phyloP scores from a whole-genome alignment of 306 rosid species.

The Neltuma alba region DNA sequence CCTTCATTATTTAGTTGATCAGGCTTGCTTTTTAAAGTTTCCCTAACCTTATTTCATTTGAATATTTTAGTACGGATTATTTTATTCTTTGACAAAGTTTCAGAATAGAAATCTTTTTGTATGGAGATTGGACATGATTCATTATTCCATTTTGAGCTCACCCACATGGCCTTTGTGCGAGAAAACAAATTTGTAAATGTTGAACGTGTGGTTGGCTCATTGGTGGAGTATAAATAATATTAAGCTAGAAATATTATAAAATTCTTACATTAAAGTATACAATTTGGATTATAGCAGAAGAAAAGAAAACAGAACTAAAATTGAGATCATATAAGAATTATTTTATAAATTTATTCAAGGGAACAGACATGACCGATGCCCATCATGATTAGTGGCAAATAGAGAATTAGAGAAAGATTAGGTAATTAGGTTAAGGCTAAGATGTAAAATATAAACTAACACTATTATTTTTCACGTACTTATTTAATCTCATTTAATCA shows the following conservation, averaged over 20 bases:
- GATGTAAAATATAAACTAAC: conserved; percentile 10
- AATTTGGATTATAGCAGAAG: not conserved
- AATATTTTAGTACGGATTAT: not conserved
- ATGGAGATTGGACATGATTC: conserved; percentile 32
- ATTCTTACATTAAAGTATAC: not conserved
- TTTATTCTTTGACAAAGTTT: conserved; percentile 25
- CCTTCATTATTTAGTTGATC: not conserved
- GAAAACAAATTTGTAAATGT: conserved; percentile 14
- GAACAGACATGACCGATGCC: conserved; percentile 19
- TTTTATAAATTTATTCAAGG: not conserved
- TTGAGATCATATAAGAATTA: not conserved
- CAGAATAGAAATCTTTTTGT: conserved; percentile 13
- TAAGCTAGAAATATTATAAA: not conserved
- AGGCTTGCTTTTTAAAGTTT: not conserved
- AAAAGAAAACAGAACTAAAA: not conserved
- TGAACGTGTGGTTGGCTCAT: not conserved
- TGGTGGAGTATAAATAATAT: not conserved
- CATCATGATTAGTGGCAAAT: conserved; percentile 4
- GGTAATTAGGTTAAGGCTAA: conserved; percentile 38
- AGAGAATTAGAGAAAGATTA: conserved; percentile 28
- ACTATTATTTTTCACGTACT: not conserved
- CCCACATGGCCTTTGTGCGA: conserved; percentile 1
- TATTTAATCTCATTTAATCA: conserved; percentile 12
- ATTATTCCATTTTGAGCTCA: conserved; percentile 30
- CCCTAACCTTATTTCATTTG: not conserved